A percentile compares a stretch with the other conserved stretches of the same genome.
phyloP scores from a whole-genome alignment of 2,329 filamentous ascomycete species.

The Cytospora mali region DNA sequence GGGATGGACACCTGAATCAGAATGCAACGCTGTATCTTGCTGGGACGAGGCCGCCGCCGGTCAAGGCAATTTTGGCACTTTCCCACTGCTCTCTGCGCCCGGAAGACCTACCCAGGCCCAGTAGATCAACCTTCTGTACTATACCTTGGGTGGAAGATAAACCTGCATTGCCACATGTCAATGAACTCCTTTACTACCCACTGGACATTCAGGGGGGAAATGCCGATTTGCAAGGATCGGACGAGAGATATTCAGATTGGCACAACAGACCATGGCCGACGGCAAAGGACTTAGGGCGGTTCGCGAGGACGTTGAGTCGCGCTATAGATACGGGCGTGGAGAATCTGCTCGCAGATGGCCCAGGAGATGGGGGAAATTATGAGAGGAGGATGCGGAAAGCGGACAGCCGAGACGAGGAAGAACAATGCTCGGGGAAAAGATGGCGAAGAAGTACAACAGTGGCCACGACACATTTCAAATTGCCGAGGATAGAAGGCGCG shows the following conservation, averaged over 20 bases:
- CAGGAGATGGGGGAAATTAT: constrained; percentile 1
- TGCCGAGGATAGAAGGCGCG: constrained; percentile 35
- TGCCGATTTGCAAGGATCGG: constrained; percentile 32
- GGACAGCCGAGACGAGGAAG: neutral
- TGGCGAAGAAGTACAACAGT: constrained; percentile 19
- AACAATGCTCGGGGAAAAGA: neutral
- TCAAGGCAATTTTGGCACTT: constrained; percentile 18
- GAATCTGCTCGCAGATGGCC: constrained; percentile 30
- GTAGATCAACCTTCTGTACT: neutral
- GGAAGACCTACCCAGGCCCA: neutral
- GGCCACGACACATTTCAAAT: neutral
- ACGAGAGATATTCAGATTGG: constrained; percentile 7
- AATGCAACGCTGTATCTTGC: constrained; percentile 22
- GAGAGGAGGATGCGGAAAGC: constrained; percentile 14
- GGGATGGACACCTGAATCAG: constrained; percentile 20
- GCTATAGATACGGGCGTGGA: constrained; percentile 35
- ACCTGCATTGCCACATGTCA: constrained; percentile 46
- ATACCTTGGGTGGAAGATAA: constrained; percentile 31
- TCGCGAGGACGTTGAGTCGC: constrained; percentile 39
- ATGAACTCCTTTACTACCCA: constrained; percentile 44
- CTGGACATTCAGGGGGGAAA: constrained; percentile 37
- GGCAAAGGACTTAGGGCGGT: constrained; percentile 44
- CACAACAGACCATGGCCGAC: constrained; percentile 38
- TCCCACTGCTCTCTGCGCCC: neutral
- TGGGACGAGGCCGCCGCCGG: constrained; percentile 27